phyloP scores from a whole-genome alignment of 441 rosid species.

The Mallotus japonicus region DNA sequence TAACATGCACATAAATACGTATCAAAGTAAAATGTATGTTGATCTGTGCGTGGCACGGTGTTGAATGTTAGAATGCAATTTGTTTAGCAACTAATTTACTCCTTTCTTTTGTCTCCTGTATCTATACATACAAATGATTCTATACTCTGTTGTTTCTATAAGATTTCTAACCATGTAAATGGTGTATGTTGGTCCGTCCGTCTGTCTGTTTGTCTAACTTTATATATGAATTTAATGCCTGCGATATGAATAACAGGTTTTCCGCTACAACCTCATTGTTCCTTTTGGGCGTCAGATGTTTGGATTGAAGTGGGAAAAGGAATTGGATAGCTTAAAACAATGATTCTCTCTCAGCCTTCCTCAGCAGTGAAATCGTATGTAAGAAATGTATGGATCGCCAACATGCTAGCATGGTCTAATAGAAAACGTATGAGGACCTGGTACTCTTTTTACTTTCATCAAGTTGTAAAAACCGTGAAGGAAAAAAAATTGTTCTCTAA shows the following conservation, averaged over 20 bases:
- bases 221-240: not conserved
- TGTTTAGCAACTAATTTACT: not conserved
- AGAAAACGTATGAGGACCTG: too few relatives aligned
- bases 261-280: conserved; percentile 71
- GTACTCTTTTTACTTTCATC: not conserved
- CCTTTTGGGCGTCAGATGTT: conserved; percentile 91
- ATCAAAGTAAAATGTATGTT: not conserved
- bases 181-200: not conserved
- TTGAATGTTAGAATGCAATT: not conserved
- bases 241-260: conserved; percentile 47
- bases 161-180: too few relatives aligned
- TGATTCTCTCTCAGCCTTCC: not conserved
- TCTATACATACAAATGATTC: not conserved
- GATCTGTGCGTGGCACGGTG: not conserved
- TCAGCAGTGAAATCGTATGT: too few relatives aligned
- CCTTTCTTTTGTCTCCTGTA: not conserved
- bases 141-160: not conserved
- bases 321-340: conserved; percentile 55
- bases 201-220: not conserved
- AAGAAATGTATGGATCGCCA: not conserved
- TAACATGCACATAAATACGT: not conserved
- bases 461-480: not conserved
- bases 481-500: not conserved
- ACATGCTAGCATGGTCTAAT: not conserved
- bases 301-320: conserved; percentile 88